phyloP scores from a whole-genome alignment of 176 grass and related monocot species.

The Paspalum vaginatum region DNA sequence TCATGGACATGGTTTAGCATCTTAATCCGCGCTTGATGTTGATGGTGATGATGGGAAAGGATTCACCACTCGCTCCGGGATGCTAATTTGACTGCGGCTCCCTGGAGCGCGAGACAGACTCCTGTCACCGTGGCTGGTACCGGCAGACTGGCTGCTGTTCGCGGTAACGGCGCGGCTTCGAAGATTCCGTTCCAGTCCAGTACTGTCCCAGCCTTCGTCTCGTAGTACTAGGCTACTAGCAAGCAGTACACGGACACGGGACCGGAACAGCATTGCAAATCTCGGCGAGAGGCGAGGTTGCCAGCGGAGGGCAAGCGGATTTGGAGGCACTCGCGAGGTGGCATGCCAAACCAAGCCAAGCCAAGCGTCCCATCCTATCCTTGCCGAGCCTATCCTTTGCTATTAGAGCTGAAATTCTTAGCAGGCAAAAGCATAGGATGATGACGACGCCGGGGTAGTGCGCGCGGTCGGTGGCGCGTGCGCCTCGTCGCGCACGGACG shows the following conservation, averaged over 20 bases:
- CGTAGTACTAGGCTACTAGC: neutral
- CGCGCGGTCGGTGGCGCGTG: constrained; percentile 43
- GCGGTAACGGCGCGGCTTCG: neutral
- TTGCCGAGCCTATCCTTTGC: neutral
- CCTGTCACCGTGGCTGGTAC: neutral
- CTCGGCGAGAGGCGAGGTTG: neutral
- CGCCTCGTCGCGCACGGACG: constrained; percentile 20
- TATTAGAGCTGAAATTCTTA: neutral
- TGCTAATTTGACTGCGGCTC: neutral
- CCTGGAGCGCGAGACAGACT: neutral
- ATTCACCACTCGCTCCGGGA: neutral
- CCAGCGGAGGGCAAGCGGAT: neutral
- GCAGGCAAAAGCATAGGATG: neutral
- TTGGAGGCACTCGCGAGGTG: neutral
- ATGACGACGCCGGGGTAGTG: neutral
- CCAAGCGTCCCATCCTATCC: no score
- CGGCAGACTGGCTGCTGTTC: neutral
- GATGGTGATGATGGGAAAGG: neutral
- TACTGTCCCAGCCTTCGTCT: neutral
- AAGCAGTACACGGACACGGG: neutral
- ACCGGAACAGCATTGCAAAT: no score
- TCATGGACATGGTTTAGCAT: neutral
- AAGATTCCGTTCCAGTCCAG: neutral
- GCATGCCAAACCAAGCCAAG: neutral
- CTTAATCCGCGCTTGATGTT: constrained; percentile 7